Base-by-base conservation (phyloP, 2,329 filamentous ascomycete genomes). In the Myriosclerotinia duriaeana region DNA sequence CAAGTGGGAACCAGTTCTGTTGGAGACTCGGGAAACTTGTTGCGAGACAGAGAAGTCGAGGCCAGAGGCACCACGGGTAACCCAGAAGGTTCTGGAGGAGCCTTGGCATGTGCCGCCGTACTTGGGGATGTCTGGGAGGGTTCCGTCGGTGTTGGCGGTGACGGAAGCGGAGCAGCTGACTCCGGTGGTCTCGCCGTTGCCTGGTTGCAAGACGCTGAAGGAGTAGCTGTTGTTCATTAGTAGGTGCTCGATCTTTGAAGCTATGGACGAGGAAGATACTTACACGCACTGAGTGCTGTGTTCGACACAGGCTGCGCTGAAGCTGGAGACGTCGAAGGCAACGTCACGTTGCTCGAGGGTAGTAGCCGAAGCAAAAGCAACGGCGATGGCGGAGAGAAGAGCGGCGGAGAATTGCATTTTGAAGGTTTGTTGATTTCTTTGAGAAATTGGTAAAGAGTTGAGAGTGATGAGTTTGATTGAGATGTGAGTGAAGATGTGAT, bases 371-470 rank as follows among this genome's bases (percentile, higher is more conserved):
- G 58, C 44, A 5, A 50, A 4, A 38, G 58, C 58, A 38, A 61
- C 34, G 58, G 58, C 38, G 58, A 61, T 61, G 15, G 58, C 58
- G 9, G 44, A 61, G 44, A 61, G 22, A 17, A 61, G 1, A 12
- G 58, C 58, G 3, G 44, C 4, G 9, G 44, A 38, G 46, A 61
- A 61, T 52, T 61, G 44, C 58, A 61, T 61, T 8, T 50, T 61
- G 46, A 26, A 30, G 30, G 34, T 61, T 50, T 22, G 20, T 8
- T 6, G 34, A 52, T 61, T 61, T 61, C 58, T 50, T 50, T 38
- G 34, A 7, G 44, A 50, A 26, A 55, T 38, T 55, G 34, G 20
- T 38, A 40, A 26, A 17, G 34, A 40, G 15, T 61, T n/a, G n/a
- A 20, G 30, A 26, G 30, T 26, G n/a, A 2, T 26, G n/a, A 2